Percentiles rank a stretch among this genome's conserved stretches.
Conservation (phyloP, 768 basidiomycete genomes). For the Crucibulum laeve region DNA sequence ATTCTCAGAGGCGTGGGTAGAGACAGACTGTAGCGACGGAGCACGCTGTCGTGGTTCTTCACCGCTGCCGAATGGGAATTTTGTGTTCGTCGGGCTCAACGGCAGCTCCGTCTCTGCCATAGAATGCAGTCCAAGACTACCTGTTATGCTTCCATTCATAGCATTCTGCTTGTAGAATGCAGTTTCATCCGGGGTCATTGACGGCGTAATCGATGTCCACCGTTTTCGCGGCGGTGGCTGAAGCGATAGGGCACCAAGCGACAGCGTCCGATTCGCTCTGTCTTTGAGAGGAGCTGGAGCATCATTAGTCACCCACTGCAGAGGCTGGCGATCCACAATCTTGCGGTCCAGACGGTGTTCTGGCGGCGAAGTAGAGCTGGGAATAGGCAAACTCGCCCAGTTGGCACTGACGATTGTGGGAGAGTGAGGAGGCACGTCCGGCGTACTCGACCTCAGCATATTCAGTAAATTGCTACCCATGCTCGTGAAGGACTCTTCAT, state of each 20-base stretch:
- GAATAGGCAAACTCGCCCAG: constrained; percentile 2
- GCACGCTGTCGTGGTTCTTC: constrained; percentile 34
- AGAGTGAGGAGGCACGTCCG: constrained; percentile 21
- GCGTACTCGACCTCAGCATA: constrained; percentile 40
- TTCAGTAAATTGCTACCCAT: constrained; percentile 52
- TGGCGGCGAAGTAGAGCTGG: constrained; percentile 23
- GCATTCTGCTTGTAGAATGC: constrained; percentile 15
- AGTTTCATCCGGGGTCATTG: constrained; percentile 9
- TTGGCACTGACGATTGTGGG: not conserved
- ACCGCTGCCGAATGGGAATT: constrained; percentile 28
- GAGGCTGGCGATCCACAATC: constrained; percentile 19
- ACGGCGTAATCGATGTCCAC: constrained; percentile 32
- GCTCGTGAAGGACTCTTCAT: constrained; percentile 53
- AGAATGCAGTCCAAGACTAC: constrained; percentile 12
- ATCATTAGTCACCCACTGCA: constrained; percentile 27
- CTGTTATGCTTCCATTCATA: constrained; percentile 12
- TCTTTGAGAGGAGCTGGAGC: constrained; percentile 17
- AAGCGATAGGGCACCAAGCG: constrained; percentile 30
- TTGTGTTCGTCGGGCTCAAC: constrained; percentile 17
- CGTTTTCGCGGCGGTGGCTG: constrained; percentile 49
- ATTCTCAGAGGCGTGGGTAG: constrained; percentile 40
- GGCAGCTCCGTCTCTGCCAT: constrained; percentile 20
- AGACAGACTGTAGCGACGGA: constrained; percentile 40
- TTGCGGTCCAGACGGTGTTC: constrained; percentile 33
- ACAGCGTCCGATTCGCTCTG: constrained; percentile 27